These are phyloP conservation scores for Croton laevigatus DNA, from an alignment of 441 rosid species.

Conservation along the genomic window DNA sequence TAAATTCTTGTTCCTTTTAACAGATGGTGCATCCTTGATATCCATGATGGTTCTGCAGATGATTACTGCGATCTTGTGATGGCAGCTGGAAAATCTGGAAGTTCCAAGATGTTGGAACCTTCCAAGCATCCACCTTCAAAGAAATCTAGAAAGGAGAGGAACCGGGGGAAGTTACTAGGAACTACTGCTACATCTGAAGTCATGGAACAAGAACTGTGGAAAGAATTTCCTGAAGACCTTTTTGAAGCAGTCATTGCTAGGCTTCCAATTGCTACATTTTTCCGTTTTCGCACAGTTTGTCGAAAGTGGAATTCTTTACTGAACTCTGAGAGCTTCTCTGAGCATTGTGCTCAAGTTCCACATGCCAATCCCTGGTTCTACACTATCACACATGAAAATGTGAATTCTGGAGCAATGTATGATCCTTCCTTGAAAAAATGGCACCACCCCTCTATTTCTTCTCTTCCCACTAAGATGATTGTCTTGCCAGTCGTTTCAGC, in stretches of 20 bases:
- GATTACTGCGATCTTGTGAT: conserved; percentile 62
- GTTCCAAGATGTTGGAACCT: conserved; percentile 60
- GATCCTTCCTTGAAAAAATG: conserved; percentile 83
- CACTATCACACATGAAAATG: conserved; percentile 78
- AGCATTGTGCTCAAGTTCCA: conserved; percentile 58
- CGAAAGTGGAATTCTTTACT: conserved; percentile 76
- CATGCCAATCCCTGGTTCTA: conserved; percentile 79
- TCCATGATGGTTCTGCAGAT: conserved; percentile 59
- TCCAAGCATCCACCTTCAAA: conserved; percentile 70
- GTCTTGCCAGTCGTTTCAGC: conserved; percentile 91
- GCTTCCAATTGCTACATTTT: conserved; percentile 75
- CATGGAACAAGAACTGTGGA: conserved; percentile 86
- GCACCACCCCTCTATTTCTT: conserved; percentile 73
- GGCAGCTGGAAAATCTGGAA: conserved; percentile 77
- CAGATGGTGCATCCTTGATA: conserved; percentile 69
- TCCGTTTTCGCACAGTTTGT: conserved; percentile 89
- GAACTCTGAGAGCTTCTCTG: conserved; percentile 76
- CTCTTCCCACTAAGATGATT: conserved; percentile 65
- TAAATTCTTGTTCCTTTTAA: conserved; percentile 16
- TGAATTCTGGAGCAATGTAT: conserved; percentile 84
- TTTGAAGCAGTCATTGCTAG: conserved; percentile 89
- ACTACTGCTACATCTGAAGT: conserved; percentile 37
- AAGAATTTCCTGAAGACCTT: conserved; percentile 93
- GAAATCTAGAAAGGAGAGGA: conserved; percentile 67
- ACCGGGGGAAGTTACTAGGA: conserved; percentile 48